Conservation (phyloP, 1,139 yeast genomes). For the Magnusiomyces magnusii region DNA sequence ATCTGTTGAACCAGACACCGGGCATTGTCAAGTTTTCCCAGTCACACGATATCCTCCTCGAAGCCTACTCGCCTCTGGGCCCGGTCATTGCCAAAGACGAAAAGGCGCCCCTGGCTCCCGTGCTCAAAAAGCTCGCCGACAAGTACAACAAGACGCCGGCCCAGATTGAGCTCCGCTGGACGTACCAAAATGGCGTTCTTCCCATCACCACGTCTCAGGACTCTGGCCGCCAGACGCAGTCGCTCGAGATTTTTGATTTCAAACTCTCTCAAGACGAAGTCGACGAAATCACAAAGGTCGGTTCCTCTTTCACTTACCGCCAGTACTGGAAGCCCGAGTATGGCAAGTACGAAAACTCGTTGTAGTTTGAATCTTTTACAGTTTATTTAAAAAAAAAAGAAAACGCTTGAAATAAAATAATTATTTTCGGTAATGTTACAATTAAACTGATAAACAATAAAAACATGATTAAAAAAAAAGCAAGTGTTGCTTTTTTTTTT, state of each 20-base stretch:
- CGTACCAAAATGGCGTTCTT: slow-evolving; percentile 51
- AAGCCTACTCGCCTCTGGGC: slow-evolving; percentile 63
- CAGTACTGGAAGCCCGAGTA: slow-evolving; percentile 14
- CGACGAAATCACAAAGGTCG: slow-evolving; percentile 31
- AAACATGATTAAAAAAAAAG: no score
- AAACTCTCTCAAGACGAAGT: slow-evolving; percentile 45
- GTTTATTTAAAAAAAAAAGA: no score
- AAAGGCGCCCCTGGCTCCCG: slow-evolving; percentile 34
- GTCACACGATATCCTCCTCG: slow-evolving; percentile 46
- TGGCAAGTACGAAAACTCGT: neutral
- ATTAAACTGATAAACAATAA: no score
- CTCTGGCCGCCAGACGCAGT: slow-evolving; percentile 47
- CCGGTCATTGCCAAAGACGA: slow-evolving; percentile 36
- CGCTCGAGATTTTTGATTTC: slow-evolving; percentile 50
- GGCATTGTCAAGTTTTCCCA: slow-evolving; percentile 52
- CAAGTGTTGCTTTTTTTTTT: no score
- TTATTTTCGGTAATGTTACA: no score
- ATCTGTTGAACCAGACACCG: slow-evolving; percentile 62
- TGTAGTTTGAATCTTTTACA: no score
- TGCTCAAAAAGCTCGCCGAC: slow-evolving; percentile 38
- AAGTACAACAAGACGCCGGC: slow-evolving; percentile 53
- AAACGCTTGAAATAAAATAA: no score
- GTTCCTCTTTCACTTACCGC: slow-evolving; percentile 15
- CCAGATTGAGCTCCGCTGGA: slow-evolving; percentile 64
- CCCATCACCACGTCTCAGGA: slow-evolving; percentile 71